Conservation (phyloP, 495 filamentous ascomycete species). For the Cryomyces minteri region DNA sequence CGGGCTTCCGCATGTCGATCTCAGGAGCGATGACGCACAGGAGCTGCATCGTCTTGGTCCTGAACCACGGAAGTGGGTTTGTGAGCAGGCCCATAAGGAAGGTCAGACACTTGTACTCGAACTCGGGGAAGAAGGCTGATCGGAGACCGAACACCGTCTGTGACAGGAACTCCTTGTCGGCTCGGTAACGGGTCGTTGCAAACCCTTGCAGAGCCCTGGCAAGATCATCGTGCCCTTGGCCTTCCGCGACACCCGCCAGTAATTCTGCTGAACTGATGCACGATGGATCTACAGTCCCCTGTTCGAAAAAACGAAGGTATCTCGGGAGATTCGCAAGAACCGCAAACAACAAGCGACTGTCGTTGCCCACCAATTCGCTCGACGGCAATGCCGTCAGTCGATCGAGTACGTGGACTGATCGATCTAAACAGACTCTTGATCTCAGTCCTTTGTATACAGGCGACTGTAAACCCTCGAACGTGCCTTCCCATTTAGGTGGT, state of each 20-base stretch:
- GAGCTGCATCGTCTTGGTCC: constrained; percentile 77
- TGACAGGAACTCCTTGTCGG: constrained; percentile 55
- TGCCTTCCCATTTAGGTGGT: constrained; percentile 76
- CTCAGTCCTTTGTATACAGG: constrained; percentile 81
- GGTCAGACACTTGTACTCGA: constrained; percentile 67
- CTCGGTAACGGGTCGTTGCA: constrained; percentile 46
- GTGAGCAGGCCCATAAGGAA: constrained; percentile 87
- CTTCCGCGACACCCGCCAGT: constrained; percentile 53
- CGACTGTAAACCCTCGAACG: constrained; percentile 71
- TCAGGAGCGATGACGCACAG: constrained; percentile 72
- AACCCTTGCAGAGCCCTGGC: constrained; percentile 47
- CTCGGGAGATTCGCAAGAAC: constrained; percentile 78
- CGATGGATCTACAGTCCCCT: constrained; percentile 30
- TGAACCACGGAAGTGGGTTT: constrained; percentile 76
- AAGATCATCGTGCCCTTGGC: constrained; percentile 39
- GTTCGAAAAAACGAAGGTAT: constrained; percentile 60
- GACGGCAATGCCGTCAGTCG: constrained; percentile 62
- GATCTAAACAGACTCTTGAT: constrained; percentile 62
- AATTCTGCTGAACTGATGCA: constrained; percentile 44
- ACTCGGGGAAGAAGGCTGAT: constrained; percentile 60
- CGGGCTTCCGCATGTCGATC: constrained; percentile 81
- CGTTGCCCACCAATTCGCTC: constrained; percentile 63
- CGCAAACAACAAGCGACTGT: constrained; percentile 64
- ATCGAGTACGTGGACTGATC: constrained; percentile 61
- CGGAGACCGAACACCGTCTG: constrained; percentile 61